These are phyloP conservation scores for Crithidia brevicula DNA, from an alignment of 208 protist genomes.

Conservation along the genomic window DNA sequence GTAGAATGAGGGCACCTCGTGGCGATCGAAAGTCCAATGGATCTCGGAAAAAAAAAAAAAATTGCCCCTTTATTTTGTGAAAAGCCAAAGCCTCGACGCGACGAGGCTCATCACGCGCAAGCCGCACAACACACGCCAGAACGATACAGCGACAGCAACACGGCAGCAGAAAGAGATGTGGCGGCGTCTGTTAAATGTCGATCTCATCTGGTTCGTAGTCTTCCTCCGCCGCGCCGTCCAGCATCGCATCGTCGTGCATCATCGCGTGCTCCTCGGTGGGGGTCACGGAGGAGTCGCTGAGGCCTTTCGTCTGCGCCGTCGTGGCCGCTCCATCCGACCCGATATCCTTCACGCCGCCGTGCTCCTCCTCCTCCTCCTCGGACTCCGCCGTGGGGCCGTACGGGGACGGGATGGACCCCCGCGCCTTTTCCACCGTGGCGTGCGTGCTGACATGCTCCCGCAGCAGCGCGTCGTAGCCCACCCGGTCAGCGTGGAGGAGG, in stretches of 20 bases:
- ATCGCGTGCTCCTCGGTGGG: slow-evolving; percentile 28
- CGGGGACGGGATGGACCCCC: slow-evolving; percentile 39
- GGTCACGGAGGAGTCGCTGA: slow-evolving; percentile 28
- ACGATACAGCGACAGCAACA: neutral
- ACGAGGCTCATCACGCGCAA: no score
- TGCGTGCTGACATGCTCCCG: slow-evolving; percentile 71
- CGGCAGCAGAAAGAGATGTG: slow-evolving; percentile 15
- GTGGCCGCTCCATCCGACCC: slow-evolving; percentile 15
- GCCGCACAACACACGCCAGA: neutral
- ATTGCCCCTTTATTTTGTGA: no score
- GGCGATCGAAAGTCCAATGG: no score
- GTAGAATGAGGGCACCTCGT: no score
- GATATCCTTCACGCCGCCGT: slow-evolving; percentile 7
- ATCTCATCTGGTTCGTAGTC: slow-evolving; percentile 86
- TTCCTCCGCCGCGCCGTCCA: slow-evolving; percentile 32
- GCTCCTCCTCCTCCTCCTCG: slow-evolving; percentile 23
- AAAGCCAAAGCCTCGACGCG: neutral
- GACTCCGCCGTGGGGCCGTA: slow-evolving; percentile 31
- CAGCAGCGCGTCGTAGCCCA: slow-evolving; percentile 69
- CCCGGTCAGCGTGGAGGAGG: slow-evolving; percentile 91
- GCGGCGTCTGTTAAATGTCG: slow-evolving; percentile 49
- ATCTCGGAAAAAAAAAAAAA: no score
- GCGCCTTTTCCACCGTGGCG: slow-evolving; percentile 64
- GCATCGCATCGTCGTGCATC: slow-evolving; percentile 16
- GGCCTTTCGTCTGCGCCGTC: slow-evolving; percentile 11